Percentiles rank a stretch among this genome's conserved stretches.
Evolutionary conservation across 306 rosid species (phyloP).

Genomic region (Medicago arabica): DNA sequence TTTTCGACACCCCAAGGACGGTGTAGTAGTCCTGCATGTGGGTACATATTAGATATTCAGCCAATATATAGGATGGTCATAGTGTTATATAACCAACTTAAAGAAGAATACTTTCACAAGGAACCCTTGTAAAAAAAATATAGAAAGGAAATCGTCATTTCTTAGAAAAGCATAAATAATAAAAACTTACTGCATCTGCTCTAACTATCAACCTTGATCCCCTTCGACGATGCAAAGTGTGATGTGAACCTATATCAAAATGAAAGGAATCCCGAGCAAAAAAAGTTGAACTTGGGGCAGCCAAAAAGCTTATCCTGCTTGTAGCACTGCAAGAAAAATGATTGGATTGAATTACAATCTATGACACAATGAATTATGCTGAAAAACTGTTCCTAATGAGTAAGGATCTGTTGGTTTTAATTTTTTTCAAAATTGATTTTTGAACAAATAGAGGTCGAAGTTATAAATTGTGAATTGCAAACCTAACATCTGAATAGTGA

Average conservation of each 20-base stretch:
- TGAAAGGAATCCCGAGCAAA: constrained; percentile 62
- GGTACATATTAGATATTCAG: constrained; percentile 35
- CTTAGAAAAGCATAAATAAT: constrained; percentile 33
- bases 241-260: constrained; percentile 53
- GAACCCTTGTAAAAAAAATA: constrained; percentile 7
- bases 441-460: neutral
- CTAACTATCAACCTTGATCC: constrained; percentile 77
- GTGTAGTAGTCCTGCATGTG: constrained; percentile 85
- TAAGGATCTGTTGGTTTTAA: neutral
- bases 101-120: constrained; percentile 3
- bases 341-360: constrained; percentile 28
- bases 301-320: constrained; percentile 59
- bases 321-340: constrained; percentile 59
- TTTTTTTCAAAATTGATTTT: neutral
- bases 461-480: neutral
- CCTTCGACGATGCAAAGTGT: constrained; percentile 57
- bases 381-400: neutral
- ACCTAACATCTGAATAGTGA: neutral
- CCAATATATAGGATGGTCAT: constrained; percentile 23
- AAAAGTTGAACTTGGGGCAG: constrained; percentile 66
- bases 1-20: constrained; percentile 88
- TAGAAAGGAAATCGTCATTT: constrained; percentile 12
- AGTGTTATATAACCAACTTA: neutral
- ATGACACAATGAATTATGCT: constrained; percentile 5
- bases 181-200: constrained; percentile 80